Conservation (phyloP, 306 rosid genomes). For the Erythrophleum fordii region DNA sequence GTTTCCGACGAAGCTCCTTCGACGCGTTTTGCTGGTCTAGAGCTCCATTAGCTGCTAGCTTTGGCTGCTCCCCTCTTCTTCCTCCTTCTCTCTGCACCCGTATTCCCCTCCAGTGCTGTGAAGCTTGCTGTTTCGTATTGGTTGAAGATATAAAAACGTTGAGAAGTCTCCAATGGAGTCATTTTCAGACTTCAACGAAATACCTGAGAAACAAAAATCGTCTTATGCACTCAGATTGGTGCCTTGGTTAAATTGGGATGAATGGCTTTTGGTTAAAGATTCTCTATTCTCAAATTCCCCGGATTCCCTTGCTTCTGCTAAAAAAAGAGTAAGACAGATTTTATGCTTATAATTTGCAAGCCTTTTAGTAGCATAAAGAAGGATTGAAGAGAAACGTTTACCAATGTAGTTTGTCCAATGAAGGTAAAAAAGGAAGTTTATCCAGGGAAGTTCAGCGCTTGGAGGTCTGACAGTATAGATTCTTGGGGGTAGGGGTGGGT, state of each 20-base stretch:
- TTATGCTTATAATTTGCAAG: no score
- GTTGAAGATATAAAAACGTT: no score
- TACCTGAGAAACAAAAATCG: conserved; percentile 27
- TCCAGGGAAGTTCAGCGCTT: no score
- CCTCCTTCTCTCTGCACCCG: background rate
- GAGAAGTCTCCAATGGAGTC: conserved; percentile 46
- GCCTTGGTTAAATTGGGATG: conserved; percentile 93
- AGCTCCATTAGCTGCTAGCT: no score
- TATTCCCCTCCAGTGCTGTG: background rate
- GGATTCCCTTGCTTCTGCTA: conserved; percentile 64
- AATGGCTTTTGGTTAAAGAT: conserved; percentile 76
- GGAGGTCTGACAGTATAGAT: background rate
- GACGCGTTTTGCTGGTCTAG: no score
- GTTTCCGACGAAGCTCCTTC: no score
- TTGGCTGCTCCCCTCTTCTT: no score
- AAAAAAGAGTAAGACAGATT: conserved; percentile 57
- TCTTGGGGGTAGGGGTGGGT: no score
- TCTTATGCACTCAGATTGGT: conserved; percentile 61
- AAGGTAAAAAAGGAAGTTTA: no score
- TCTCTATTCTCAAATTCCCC: conserved; percentile 74
- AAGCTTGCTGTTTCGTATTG: background rate
- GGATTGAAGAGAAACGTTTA: no score
- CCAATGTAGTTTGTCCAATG: no score
- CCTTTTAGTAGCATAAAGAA: background rate
- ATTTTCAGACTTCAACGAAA: conserved; percentile 46